phyloP scores from a whole-genome alignment of 345 rosid genomes.

The Sisymbrium irio region DNA sequence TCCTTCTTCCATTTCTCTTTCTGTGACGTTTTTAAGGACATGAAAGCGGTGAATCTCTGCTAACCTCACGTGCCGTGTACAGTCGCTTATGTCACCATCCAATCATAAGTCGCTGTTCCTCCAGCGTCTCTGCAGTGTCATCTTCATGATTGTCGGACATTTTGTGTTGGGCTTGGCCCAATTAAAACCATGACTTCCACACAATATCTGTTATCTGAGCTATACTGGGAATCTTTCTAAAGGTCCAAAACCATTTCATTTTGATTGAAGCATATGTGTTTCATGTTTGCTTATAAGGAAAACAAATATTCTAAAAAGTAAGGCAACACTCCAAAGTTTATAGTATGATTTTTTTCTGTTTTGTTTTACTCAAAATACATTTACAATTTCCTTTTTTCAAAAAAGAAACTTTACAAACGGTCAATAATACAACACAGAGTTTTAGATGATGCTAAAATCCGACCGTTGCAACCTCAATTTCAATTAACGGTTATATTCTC shows the following conservation, averaged over 20 bases:
- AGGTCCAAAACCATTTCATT: not conserved
- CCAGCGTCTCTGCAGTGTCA: not conserved
- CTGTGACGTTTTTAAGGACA: constrained; percentile 31
- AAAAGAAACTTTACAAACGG: not conserved
- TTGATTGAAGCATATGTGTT: not conserved
- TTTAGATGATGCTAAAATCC: constrained; percentile 25
- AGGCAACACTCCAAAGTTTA: not conserved
- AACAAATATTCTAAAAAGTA: not conserved
- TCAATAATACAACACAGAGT: constrained; percentile 10
- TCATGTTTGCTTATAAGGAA: not conserved
- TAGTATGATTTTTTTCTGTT: not conserved
- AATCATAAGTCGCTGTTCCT: constrained; percentile 32
- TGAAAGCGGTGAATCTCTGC: constrained; percentile 29
- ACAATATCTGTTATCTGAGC: not conserved
- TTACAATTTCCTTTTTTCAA: not conserved
- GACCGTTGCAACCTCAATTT: constrained; percentile 43
- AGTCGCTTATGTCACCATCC: constrained; percentile 37
- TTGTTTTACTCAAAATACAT: not conserved
- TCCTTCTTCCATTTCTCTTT: constrained; percentile 15
- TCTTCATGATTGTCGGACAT: not conserved
- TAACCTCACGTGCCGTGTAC: constrained; percentile 29
- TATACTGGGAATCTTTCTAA: not conserved
- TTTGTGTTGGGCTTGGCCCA: constrained; percentile 21
- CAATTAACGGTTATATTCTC: constrained; percentile 23
- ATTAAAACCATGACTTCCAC: not conserved